Evolutionary conservation across 495 filamentous ascomycete species (phyloP).

Genomic region (Annulohypoxylon stygium): DNA sequence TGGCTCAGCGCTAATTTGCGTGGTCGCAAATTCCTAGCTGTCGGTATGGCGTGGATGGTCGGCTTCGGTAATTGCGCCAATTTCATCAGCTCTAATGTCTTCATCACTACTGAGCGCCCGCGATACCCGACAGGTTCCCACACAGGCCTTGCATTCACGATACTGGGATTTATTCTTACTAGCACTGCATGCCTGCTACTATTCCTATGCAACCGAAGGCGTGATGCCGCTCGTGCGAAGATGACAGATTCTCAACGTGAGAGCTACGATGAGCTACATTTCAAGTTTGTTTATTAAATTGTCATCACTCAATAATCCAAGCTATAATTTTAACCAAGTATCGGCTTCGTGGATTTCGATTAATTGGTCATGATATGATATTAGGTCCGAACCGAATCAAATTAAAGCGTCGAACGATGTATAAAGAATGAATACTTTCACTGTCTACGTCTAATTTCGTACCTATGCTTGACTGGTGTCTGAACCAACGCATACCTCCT

Average conservation of each 20-base stretch:
- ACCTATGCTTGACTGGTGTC: background rate
- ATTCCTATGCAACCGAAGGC: conserved; percentile 19
- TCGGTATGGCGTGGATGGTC: conserved; percentile 67
- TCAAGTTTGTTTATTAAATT: conserved; percentile 41
- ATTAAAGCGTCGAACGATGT: background rate
- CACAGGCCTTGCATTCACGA: conserved; percentile 45
- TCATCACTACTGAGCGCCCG: conserved; percentile 60
- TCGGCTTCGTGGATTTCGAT: background rate
- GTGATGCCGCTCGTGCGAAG: conserved; percentile 27
- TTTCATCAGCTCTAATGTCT: conserved; percentile 67
- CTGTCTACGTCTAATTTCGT: background rate
- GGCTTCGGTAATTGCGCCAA: conserved; percentile 70
- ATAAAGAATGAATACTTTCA: background rate
- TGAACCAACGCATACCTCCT: background rate
- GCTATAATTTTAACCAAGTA: background rate
- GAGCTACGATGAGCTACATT: conserved; percentile 30
- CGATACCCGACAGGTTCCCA: conserved; percentile 60
- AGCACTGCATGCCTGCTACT: conserved; percentile 16
- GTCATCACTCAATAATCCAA: background rate
- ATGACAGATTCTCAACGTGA: conserved; percentile 39
- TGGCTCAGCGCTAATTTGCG: conserved; percentile 56
- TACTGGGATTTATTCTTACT: conserved; percentile 42
- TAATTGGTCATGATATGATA: background rate
- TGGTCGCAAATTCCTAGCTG: conserved; percentile 69
- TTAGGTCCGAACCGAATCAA: background rate